Evolutionary conservation across 2,329 filamentous ascomycete species (phyloP).

Genomic region (Allantophomopsis lycopodina): DNA sequence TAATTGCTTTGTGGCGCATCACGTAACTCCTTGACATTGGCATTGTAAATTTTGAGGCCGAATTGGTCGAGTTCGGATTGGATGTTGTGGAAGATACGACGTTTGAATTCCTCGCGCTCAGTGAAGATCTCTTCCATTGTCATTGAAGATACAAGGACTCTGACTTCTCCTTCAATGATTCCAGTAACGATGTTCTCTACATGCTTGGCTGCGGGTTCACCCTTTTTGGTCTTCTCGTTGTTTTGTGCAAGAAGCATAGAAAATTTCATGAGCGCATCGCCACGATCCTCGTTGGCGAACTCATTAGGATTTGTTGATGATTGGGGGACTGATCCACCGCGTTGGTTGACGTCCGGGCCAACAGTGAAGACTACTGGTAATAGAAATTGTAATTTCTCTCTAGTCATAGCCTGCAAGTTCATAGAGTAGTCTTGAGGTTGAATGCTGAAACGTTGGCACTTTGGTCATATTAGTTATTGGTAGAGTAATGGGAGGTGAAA

Average conservation of each 20-base stretch:
- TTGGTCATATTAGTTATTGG: conserved; percentile 11
- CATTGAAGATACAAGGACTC: conserved; percentile 73
- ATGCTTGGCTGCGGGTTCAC: conserved; percentile 30
- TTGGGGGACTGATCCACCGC: conserved; percentile 27
- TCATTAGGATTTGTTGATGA: conserved; percentile 2
- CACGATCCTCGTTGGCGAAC: conserved; percentile 30
- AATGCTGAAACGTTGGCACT: conserved; percentile 31
- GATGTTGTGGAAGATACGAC: conserved; percentile 60
- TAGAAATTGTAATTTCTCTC: conserved; percentile 73
- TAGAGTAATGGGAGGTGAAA: conserved; percentile 26
- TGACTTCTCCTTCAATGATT: conserved; percentile 79
- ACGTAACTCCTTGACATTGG: conserved; percentile 77
- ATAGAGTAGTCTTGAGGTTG: conserved; percentile 74
- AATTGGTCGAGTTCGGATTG: conserved; percentile 72
- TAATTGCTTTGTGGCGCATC: conserved; percentile 74
- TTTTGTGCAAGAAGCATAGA: conserved; percentile 63
- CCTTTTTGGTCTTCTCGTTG: conserved; percentile 25
- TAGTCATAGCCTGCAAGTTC: conserved; percentile 76
- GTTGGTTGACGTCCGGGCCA: conserved; percentile 58
- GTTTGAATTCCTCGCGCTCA: conserved; percentile 64
- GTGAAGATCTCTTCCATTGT: conserved; percentile 85
- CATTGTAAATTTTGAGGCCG: conserved; percentile 57
- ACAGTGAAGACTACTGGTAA: conserved; percentile 79
- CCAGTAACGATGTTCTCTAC: conserved; percentile 79
- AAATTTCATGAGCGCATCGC: conserved; percentile 64